A percentile compares a stretch with the other conserved stretches of the same genome.
Evolutionary conservation across 768 basidiomycete species (phyloP).

Genomic region (Podaxis sp.): DNA sequence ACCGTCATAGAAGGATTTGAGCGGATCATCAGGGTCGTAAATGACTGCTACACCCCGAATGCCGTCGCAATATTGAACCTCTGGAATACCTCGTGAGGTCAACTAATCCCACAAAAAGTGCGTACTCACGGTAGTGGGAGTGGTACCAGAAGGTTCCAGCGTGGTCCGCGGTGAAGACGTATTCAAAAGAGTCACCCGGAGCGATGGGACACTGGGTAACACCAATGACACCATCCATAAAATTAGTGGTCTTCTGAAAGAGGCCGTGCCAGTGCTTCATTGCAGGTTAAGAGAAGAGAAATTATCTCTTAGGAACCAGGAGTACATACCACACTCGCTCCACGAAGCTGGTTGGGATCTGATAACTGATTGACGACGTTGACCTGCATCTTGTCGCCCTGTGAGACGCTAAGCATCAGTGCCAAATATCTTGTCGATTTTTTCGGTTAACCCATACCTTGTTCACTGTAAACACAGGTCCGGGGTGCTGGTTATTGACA

Average conservation of each 20-base stretch:
- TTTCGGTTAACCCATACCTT: neutral
- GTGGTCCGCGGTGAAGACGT: conserved; percentile 32
- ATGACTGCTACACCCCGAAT: conserved; percentile 44
- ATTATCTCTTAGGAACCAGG: neutral
- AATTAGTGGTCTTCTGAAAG: conserved; percentile 29
- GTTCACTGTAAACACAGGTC: neutral
- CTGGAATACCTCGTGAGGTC: neutral
- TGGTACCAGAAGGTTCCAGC: conserved; percentile 42
- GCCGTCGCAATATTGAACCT: conserved; percentile 50
- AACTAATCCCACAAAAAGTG: neutral
- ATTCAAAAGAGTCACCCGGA: conserved; percentile 32
- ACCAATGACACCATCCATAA: conserved; percentile 35
- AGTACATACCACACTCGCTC: conserved; percentile 41
- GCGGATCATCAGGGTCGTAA: conserved; percentile 36
- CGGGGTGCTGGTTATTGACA: neutral
- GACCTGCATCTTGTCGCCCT: conserved; percentile 30
- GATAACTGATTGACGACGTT: conserved; percentile 43
- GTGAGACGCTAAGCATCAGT: neutral
- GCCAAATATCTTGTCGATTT: neutral
- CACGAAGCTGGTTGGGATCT: conserved; percentile 43
- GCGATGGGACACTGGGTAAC: conserved; percentile 39
- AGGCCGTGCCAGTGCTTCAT: conserved; percentile 23
- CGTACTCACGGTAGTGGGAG: conserved; percentile 24
- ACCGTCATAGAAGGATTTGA: conserved; percentile 19
- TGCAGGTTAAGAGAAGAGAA: conserved; percentile 8